Evolutionary conservation across 306 rosid species (phyloP).

Genomic region (Quercus agrifolia): DNA sequence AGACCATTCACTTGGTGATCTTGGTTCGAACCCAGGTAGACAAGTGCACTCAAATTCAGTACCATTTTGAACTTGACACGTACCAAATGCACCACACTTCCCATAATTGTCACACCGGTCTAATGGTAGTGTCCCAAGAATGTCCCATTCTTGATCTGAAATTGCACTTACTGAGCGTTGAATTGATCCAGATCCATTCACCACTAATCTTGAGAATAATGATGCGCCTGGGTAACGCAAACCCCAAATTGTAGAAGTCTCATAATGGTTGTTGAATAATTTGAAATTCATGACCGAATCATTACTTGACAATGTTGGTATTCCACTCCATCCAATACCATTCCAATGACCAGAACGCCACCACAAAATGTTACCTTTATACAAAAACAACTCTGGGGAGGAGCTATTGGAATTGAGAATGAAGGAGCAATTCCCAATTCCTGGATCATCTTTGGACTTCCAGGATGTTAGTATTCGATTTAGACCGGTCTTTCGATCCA

Average conservation of each 20-base stretch:
- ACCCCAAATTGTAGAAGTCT: not conserved
- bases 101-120: not conserved
- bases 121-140: not conserved
- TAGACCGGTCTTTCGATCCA: conserved; percentile 19
- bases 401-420: no score
- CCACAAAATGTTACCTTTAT: no score
- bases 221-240: no score
- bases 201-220: not conserved
- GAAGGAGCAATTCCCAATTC: no score
- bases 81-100: not conserved
- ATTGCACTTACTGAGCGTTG: not conserved
- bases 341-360: no score
- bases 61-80: not conserved
- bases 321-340: no score
- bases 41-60: no score
- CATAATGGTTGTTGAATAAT: not conserved
- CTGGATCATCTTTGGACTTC: no score
- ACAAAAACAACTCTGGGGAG: no score
- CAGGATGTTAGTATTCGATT: conserved; percentile 15
- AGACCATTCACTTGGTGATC: no score
- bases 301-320: no score
- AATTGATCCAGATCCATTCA: not conserved
- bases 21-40: no score
- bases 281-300: not conserved
- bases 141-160: not conserved